Evolutionary conservation across 2,329 filamentous ascomycete species (phyloP).

Genomic region (Talaromyces albobiverticillius): DNA sequence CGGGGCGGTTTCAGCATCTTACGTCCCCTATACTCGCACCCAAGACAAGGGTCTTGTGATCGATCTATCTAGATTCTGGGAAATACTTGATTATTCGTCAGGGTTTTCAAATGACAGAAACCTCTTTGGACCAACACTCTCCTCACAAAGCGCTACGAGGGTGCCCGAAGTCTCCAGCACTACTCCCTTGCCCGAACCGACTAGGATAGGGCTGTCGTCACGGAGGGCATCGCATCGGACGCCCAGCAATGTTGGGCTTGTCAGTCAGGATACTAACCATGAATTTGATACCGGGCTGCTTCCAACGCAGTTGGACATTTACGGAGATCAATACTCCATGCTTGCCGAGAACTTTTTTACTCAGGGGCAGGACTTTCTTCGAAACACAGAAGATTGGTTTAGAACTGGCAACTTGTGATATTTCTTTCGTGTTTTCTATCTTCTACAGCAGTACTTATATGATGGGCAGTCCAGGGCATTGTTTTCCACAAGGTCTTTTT

Average conservation of each 20-base stretch:
- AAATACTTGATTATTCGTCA: constrained; percentile 48
- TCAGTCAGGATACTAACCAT: constrained; percentile 20
- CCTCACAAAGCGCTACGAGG: constrained; percentile 24
- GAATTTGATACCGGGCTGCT: constrained; percentile 19
- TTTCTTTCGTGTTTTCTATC: neutral
- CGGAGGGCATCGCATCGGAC: constrained; percentile 14
- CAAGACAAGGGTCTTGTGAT: constrained; percentile 40
- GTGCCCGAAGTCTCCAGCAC: constrained; percentile 43
- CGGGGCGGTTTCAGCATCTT: constrained; percentile 45
- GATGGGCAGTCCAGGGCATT: too few relatives aligned
- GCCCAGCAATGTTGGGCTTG: constrained; percentile 19
- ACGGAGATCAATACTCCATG: constrained; percentile 45
- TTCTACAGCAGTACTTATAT: neutral
- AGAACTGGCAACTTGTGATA: constrained; percentile 30
- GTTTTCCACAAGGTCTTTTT: too few relatives aligned
- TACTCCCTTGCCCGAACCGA: constrained; percentile 43
- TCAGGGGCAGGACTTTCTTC: constrained; percentile 43
- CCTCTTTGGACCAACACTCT: constrained; percentile 44
- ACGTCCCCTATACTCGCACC: constrained; percentile 34
- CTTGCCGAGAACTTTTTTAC: constrained; percentile 49
- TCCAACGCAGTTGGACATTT: constrained; percentile 23
- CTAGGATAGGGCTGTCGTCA: constrained; percentile 31
- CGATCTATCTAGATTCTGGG: constrained; percentile 48
- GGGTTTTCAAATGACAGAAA: constrained; percentile 33
- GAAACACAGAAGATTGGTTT: constrained; percentile 37